Percentiles rank a stretch among this genome's conserved stretches.
Conservation (phyloP, 768 basidiomycete species). For the Hortiboletus flavorubellus region DNA sequence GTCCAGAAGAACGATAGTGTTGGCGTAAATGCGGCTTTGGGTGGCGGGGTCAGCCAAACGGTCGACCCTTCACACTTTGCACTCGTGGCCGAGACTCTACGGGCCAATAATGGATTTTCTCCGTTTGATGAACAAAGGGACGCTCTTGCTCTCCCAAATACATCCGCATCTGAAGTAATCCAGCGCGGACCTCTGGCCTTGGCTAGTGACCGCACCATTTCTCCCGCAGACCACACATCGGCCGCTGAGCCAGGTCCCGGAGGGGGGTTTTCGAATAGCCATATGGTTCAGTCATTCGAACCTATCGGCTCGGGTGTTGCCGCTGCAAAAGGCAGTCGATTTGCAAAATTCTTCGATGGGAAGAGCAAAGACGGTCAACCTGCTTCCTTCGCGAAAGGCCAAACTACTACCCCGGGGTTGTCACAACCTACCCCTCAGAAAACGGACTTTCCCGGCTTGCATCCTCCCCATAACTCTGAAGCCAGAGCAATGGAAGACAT, state of each 20-base stretch:
- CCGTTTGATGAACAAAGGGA: constrained; percentile 51
- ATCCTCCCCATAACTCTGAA: constrained; percentile 41
- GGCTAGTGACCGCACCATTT: constrained; percentile 22
- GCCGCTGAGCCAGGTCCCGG: constrained; percentile 16
- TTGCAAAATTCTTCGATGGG: constrained; percentile 86
- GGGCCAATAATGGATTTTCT: constrained; percentile 40
- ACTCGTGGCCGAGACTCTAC: constrained; percentile 9
- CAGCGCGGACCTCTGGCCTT: constrained; percentile 18
- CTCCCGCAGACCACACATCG: constrained; percentile 21
- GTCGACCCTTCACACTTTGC: constrained; percentile 15
- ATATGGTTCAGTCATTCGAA: constrained; percentile 22
- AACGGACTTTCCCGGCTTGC: constrained; percentile 39
- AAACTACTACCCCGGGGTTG: constrained; percentile 39
- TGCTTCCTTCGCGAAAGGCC: constrained; percentile 35
- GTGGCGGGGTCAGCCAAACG: constrained; percentile 10
- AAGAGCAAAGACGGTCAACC: constrained; percentile 48
- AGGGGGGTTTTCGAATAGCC: constrained; percentile 15
- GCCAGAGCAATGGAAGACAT: constrained; percentile 73
- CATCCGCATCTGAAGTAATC: constrained; percentile 17
- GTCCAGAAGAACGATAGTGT: constrained; percentile 23
- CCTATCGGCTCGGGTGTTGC: constrained; percentile 44
- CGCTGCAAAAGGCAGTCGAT: constrained; percentile 70
- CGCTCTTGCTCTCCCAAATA: background rate
- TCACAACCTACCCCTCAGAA: constrained; percentile 48
- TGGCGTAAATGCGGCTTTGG: constrained; percentile 6